Conservation (phyloP, 148 eudicot species). For the Cornus suecica region DNA sequence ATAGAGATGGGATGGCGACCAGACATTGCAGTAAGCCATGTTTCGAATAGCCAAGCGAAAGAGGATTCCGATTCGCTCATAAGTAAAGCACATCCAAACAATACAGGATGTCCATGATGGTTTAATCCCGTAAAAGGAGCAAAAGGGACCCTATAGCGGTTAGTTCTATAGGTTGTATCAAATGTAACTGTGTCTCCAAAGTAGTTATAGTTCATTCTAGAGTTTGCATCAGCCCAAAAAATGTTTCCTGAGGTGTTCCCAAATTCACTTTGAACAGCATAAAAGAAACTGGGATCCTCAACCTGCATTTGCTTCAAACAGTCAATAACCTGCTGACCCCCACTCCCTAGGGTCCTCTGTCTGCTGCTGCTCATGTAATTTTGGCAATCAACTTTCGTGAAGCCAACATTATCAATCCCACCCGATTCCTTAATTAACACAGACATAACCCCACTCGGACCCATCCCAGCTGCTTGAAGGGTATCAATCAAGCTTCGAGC, state of each 20-base stretch:
- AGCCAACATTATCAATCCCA: conserved; percentile 24
- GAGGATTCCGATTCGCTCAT: conserved; percentile 37
- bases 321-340: conserved; percentile 29
- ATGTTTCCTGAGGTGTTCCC: conserved; percentile 20
- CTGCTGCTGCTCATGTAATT: conserved; percentile 31
- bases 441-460: conserved; percentile 22
- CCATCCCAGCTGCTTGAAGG: conserved; percentile 29
- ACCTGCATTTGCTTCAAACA: conserved; percentile 33
- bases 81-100: conserved; percentile 44
- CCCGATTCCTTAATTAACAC: conserved; percentile 24
- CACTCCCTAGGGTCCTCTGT: conserved; percentile 28
- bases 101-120: conserved; percentile 42
- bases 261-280: conserved; percentile 24
- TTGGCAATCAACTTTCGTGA: conserved; percentile 23
- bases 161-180: conserved; percentile 37
- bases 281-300: conserved; percentile 37
- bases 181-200: conserved; percentile 44
- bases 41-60: conserved; percentile 40
- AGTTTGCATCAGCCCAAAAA: conserved; percentile 42
- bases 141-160: conserved; percentile 32
- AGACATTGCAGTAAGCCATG: conserved; percentile 43
- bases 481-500: conserved; percentile 28
- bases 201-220: conserved; percentile 28
- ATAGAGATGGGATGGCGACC: conserved; percentile 36
- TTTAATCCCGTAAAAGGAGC: conserved; percentile 46